Base-by-base conservation (phyloP, 2,329 filamentous ascomycete genomes). In the Colletotrichum sp. region DNA sequence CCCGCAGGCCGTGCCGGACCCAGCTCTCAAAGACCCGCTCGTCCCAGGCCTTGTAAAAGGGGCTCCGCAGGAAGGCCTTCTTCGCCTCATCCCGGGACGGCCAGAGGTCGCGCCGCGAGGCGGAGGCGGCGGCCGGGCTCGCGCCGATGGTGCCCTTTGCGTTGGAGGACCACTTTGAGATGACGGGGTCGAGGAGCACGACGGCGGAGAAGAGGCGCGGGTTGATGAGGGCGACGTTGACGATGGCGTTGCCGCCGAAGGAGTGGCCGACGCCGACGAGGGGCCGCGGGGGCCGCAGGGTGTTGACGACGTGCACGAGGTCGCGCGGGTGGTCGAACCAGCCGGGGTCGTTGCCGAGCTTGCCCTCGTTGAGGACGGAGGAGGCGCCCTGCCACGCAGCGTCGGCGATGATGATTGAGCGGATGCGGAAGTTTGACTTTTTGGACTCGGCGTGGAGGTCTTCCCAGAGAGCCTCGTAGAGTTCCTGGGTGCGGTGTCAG, bases 381-480 rank as follows among this genome's bases (percentile, higher is more conserved):
- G 95, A 98, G 80, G 92, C 88, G 43, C 96, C 96, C 86, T 98
- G 95, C 82, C 95, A 93, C 34, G 95, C 93, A n/a, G 94, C 92
- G 85, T 99, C 96, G 77, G 95, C 93, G 80, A 98, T 97, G 94
- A 95, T 98, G 79, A 99, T 96, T 77, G 91, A 89, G 73, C 95
- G 91, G 80, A 99, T 95, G 3, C 90, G 89, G 79, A 98, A 91
- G 21, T 92, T 92, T 69, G 28, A 9, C 55, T 36, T 24, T 84
- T 82, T 78, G 7, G 93, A 87, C 21, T 88, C 86, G 21, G 88
- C 85, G 79, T 94, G 87, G 3, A 98, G 87, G 68, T 98, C 95
- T 75, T 96, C 95, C 94, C 96, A 98, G 0, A 98, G 87, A 0
- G 96, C 95, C 81, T 98, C 96, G 82, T 98, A 98, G 3, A 98